Percentiles rank a stretch among this genome's conserved stretches.
Conservation (phyloP, 108 stramenopile genomes). For the Epithemia pelagica region DNA sequence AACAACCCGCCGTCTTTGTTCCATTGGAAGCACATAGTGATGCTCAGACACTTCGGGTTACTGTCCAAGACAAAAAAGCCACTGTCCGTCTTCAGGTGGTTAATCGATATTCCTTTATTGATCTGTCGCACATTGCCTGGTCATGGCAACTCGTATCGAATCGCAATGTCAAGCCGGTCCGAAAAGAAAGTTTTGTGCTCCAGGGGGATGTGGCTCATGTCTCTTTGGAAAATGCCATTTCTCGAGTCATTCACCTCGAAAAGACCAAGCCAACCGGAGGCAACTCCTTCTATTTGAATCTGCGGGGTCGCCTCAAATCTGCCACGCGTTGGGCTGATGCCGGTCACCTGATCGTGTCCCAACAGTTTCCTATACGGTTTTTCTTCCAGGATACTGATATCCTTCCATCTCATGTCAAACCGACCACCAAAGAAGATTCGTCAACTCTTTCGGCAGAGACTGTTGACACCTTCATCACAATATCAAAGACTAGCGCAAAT, state of each 20-base stretch:
- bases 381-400: not conserved
- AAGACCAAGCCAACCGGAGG: constrained; percentile 1
- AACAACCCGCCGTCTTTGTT: constrained; percentile 58
- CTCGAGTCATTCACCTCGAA: constrained; percentile 1
- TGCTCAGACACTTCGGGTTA: not conserved
- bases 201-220: not conserved
- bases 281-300: constrained; percentile 27
- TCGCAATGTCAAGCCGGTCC: constrained; percentile 10
- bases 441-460: not conserved
- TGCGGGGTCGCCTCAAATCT: constrained; percentile 16
- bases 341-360: constrained; percentile 32
- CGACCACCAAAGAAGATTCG: not conserved
- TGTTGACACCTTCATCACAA: not conserved
- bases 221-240: constrained; percentile 3
- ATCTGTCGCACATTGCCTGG: constrained; percentile 39
- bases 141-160: constrained; percentile 27
- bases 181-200: constrained; percentile 10
- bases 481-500: not conserved
- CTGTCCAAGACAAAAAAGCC: not conserved
- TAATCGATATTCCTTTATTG: constrained; percentile 44
- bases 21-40: not conserved
- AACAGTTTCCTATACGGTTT: constrained; percentile 36
- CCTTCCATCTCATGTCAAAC: not conserved
- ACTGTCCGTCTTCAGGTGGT: not conserved
- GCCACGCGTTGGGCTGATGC: constrained; percentile 28